Percentiles rank a stretch among this genome's conserved stretches.
Conservation (phyloP, 2,329 filamentous ascomycete species). For the Calonectria fujianensis region DNA sequence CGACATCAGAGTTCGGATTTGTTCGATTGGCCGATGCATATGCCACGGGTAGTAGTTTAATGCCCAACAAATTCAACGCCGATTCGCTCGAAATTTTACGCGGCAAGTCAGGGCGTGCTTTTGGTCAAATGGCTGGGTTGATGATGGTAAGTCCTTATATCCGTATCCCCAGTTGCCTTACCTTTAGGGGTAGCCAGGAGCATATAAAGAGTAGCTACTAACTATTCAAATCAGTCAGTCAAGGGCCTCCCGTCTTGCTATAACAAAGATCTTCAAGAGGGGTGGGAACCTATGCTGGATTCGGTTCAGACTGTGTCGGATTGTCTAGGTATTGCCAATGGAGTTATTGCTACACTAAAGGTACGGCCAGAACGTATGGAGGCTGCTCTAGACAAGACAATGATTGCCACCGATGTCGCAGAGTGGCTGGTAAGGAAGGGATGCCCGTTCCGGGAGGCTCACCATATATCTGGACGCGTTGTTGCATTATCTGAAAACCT, state of each 20-base stretch:
- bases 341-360: conserved; percentile 80
- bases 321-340: conserved; percentile 84
- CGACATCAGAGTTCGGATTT: conserved; percentile 84
- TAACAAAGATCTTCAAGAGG: conserved; percentile 87
- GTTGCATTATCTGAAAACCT: conserved; percentile 82
- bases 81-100: conserved; percentile 83
- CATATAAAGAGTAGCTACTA: conserved; percentile 55
- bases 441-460: conserved; percentile 85
- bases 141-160: conserved; percentile 69
- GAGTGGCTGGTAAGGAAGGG: conserved; percentile 78
- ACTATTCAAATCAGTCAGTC: conserved; percentile 63
- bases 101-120: conserved; percentile 84
- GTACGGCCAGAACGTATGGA: conserved; percentile 82
- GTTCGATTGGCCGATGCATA: conserved; percentile 86
- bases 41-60: conserved; percentile 83
- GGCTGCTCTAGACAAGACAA: conserved; percentile 81
- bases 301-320: conserved; percentile 83
- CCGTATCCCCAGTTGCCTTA: conserved; percentile 47
- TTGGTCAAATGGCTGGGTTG: conserved; percentile 87
- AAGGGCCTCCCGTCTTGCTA: conserved; percentile 82
- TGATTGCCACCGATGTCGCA: conserved; percentile 82
- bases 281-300: conserved; percentile 84
- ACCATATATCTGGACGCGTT: conserved; percentile 83
- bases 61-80: conserved; percentile 91
- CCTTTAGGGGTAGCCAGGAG: conserved; percentile 47